These are phyloP conservation scores for Tylopilus intermedius DNA, from an alignment of 768 basidiomycete species.

Conservation along the genomic window DNA sequence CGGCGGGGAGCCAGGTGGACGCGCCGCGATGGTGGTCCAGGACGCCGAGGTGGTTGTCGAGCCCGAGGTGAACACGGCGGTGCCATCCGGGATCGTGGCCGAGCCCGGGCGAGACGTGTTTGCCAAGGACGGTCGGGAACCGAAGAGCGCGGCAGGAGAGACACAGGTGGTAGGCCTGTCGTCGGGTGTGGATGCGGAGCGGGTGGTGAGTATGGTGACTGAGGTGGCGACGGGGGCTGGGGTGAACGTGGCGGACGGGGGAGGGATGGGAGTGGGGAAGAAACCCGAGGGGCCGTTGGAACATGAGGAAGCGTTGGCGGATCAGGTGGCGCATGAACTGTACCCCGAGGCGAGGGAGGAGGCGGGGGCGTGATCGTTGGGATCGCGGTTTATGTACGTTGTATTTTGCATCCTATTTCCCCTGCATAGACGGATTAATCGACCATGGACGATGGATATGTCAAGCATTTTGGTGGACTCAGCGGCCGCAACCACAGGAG, in stretches of 20 bases:
- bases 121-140: slow-evolving; percentile 43
- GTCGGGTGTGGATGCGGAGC: slow-evolving; percentile 14
- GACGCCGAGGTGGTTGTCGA: slow-evolving; percentile 23
- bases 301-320: slow-evolving; percentile 47
- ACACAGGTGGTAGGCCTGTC: too few relatives aligned
- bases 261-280: not conserved
- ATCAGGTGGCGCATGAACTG: slow-evolving; percentile 51
- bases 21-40: slow-evolving; percentile 50
- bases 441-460: too few relatives aligned
- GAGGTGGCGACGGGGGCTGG: not conserved
- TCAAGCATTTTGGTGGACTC: too few relatives aligned
- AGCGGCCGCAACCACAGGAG: too few relatives aligned
- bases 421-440: too few relatives aligned
- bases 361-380: not conserved
- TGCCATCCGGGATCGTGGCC: slow-evolving; percentile 47
- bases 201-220: slow-evolving; percentile 35
- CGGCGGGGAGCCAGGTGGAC: slow-evolving; percentile 51
- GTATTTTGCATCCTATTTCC: too few relatives aligned
- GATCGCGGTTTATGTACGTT: not conserved
- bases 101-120: slow-evolving; percentile 79
- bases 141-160: slow-evolving; percentile 37
- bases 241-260: not conserved
- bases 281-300: slow-evolving; percentile 40
- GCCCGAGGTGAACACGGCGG: slow-evolving; percentile 31
- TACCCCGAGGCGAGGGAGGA: slow-evolving; percentile 36